Base-by-base conservation (phyloP, 2,329 filamentous ascomycete species). In the Colletotrichum tamarilloi region DNA sequence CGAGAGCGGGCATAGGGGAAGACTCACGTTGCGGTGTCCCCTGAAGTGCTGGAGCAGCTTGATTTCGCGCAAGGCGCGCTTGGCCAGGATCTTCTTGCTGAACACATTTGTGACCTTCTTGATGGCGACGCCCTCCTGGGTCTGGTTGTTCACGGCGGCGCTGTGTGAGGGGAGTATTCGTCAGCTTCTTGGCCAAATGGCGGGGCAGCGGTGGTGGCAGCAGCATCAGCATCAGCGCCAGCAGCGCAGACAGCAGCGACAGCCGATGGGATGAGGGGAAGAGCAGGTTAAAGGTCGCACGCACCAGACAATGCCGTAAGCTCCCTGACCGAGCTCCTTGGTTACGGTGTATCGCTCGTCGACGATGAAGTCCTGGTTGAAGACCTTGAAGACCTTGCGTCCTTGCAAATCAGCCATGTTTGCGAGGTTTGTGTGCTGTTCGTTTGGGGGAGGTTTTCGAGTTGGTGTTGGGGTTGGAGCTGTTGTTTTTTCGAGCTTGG, bases 51-150 rank as follows among this genome's bases (percentile, higher is more conserved):
- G 96, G 76, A 99, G 89, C 78, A 99, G 90, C 90, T 98, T 99
- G 86, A 99, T 98, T 87, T 99, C 97, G 84, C 97, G 92, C 88
- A 99, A 85, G 62, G 97, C 97, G 81, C 97, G 94, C 92, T 99
- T 99, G 79, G 97, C 97, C 77, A 99, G 90, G 78, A 99, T 99
- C 91, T 98, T 98, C 88, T 99, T 99, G 90, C 95, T 98, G 86
- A 99, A 99, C 79, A 99, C 96, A 93, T 99, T 99, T 87, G 97
- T 99, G 83, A 99, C 95, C 86, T 99, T 99, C 87, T 99, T 99
- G 88, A 99, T 97, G 79, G 97, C 97, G 75, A 99, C 95, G 53
- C 96, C 95, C 82, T 99, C 97, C 80, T 92, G 93, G 38, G 94
- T 97, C 83, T 95, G 92, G 82, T 92, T 92, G 88, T 98, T 98